Evolutionary conservation across 331 rosid species (phyloP), one percentile per base, ranked within the genome.

Genomic region (Cucumis variabilis): DNA sequence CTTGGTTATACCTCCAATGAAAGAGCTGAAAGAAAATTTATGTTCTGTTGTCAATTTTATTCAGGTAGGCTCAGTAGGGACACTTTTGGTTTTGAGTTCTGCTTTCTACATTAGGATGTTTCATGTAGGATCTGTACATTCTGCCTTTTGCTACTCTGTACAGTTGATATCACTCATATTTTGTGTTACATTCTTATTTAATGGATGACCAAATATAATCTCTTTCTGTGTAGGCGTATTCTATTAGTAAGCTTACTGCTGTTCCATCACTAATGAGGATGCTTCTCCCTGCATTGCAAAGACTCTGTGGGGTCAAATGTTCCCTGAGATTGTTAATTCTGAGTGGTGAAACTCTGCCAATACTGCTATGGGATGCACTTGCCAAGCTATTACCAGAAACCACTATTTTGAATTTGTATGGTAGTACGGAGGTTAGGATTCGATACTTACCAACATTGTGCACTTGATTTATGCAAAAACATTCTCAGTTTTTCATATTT

Each of bases 181-280:
- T 20, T 4, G 0, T 30, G 27, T 25, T 19, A 63, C 8, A 41
- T 83, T 84, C 78, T 87, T 73, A 80, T 82, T 79, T 37, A 30
- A 33, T 71, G 84, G 58, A 83, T 83, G 75, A 25, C 17, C 28
- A 41, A 66, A 24, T 17, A 1, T 37, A 66, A 58, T 17, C 27
- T 70, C 33, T 62, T 83, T 90, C 74, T 86, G 75, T 93, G 90
- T 81, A 95, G 99, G 98, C 93, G 37, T 96, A 96, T 92, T 92
- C 79, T 78, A 88, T 94, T 77, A 88, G 55, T 88, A 95, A 96
- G 90, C 92, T 96, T 79, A 93, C 93, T 58, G 93, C 94, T 58
- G 97, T 95, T 90, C 99, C 99, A 88, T 96, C 98, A 17, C 89
- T 96, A 75, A 89, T 95, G 95, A 93, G 93, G 91, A 84, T 92